These are phyloP conservation scores for Lactarius hatsudake DNA, from an alignment of 768 basidiomycete species.

Conservation along the genomic window DNA sequence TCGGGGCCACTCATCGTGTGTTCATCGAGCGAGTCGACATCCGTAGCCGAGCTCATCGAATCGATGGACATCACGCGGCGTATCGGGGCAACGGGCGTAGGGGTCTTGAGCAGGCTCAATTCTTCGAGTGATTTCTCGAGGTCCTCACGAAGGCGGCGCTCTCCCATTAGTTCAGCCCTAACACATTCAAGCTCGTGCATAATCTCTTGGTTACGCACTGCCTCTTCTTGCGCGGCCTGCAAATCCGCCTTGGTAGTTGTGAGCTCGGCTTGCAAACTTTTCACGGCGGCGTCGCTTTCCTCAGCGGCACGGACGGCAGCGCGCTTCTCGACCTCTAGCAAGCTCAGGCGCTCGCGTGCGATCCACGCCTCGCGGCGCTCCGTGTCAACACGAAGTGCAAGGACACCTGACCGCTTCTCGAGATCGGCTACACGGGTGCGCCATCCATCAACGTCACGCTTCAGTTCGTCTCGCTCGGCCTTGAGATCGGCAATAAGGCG, in stretches of 20 bases:
- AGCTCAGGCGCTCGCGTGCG: constrained; percentile 65
- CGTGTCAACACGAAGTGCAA: constrained; percentile 68
- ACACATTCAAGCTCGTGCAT: constrained; percentile 31
- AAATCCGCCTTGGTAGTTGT: constrained; percentile 39
- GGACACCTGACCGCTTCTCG: constrained; percentile 63
- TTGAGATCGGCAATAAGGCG: constrained; percentile 74
- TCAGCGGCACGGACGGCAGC: constrained; percentile 46
- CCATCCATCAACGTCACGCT: constrained; percentile 88
- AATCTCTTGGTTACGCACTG: constrained; percentile 17
- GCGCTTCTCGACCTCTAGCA: constrained; percentile 67
- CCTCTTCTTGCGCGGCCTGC: constrained; percentile 36
- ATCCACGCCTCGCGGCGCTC: constrained; percentile 84
- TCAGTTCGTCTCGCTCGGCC: constrained; percentile 84
- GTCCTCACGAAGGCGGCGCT: constrained; percentile 42
- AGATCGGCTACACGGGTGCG: constrained; percentile 70
- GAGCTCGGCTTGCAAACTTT: constrained; percentile 32
- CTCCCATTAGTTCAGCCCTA: constrained; percentile 38
- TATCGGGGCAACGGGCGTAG: constrained; percentile 44
- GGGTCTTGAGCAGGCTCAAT: constrained; percentile 43
- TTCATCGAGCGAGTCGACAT: constrained; percentile 60
- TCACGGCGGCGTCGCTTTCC: constrained; percentile 30
- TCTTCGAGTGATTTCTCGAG: constrained; percentile 54
- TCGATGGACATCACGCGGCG: constrained; percentile 59
- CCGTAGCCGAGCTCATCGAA: constrained; percentile 61
- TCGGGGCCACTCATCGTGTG: constrained; percentile 33